A percentile compares a stretch with the other conserved stretches of the same genome.
These are phyloP conservation scores for Auxenochlorella pyrenoidosa DNA, from an alignment of 139 green algal species.

Conservation along the genomic window DNA sequence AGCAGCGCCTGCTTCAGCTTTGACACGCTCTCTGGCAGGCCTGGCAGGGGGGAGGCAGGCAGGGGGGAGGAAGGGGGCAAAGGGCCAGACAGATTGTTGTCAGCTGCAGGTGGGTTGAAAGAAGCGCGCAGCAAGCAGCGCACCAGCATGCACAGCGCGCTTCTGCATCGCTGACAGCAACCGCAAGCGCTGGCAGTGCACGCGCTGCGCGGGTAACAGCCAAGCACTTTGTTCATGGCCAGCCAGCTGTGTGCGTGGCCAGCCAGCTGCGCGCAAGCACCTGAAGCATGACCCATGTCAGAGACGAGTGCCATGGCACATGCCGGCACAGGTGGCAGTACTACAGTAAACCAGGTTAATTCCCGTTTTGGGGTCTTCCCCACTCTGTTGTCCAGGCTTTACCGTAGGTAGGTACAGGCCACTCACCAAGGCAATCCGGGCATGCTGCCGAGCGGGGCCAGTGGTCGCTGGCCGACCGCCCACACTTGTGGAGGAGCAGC, in stretches of 20 bases:
- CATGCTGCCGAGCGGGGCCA: constrained; percentile 3
- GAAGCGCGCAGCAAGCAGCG: not conserved
- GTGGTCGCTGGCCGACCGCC: constrained; percentile 7
- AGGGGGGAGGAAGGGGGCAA: not conserved
- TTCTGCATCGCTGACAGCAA: not conserved
- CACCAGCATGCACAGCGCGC: too few species aligned
- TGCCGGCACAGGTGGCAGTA: too few species aligned
- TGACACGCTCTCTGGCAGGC: constrained; percentile 8
- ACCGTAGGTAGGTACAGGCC: too few species aligned
- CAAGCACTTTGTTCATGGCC: not conserved
- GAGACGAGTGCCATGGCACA: too few species aligned
- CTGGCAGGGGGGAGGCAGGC: not conserved
- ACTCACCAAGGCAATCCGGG: constrained; percentile 5
- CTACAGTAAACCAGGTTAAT: too few species aligned
- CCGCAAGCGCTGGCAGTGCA: not conserved
- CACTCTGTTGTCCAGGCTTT: too few species aligned
- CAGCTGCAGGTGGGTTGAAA: not conserved
- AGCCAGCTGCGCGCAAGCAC: too few species aligned
- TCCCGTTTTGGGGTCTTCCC: too few species aligned
- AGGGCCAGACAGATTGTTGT: not conserved
- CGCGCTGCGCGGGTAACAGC: too few species aligned
- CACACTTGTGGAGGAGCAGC: constrained; percentile 27
- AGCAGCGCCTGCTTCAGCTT: constrained; percentile 19
- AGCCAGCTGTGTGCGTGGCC: not conserved
- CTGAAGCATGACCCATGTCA: too few species aligned